Conservation (phyloP, 805 yeast genomes). For the Yarrowia alimentaria region DNA sequence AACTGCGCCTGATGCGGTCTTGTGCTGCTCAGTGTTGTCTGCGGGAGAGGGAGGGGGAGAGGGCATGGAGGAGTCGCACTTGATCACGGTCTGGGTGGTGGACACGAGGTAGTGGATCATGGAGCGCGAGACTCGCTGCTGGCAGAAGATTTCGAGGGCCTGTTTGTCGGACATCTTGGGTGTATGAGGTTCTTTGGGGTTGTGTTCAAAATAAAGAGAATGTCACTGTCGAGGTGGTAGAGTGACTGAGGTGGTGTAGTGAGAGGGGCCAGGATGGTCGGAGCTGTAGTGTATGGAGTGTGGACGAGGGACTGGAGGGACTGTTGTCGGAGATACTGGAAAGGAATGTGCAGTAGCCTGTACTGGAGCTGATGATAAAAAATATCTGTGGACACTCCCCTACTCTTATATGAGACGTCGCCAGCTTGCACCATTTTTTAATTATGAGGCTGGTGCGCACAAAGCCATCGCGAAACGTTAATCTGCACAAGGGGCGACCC, state of each 20-base stretch:
- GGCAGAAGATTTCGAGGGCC: slow-evolving; percentile 45
- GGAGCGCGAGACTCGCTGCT: slow-evolving; percentile 43
- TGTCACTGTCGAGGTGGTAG: not conserved
- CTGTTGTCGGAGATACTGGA: too few relatives aligned
- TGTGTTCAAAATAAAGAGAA: too few relatives aligned
- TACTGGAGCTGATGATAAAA: slow-evolving; percentile 1
- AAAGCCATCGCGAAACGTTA: slow-evolving; percentile 25
- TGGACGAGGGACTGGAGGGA: too few relatives aligned
- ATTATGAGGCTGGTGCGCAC: slow-evolving; percentile 27
- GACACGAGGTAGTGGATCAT: slow-evolving; percentile 47
- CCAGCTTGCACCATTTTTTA: not conserved
- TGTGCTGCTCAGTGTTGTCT: slow-evolving; percentile 10
- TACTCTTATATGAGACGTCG: not conserved
- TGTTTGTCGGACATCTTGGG: slow-evolving; percentile 37
- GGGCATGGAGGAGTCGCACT: slow-evolving; percentile 38
- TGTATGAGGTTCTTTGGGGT: not conserved
- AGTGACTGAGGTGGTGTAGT: not conserved
- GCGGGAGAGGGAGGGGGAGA: slow-evolving; percentile 31
- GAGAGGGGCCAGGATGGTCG: not conserved
- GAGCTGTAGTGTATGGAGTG: too few relatives aligned
- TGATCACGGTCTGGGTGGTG: slow-evolving; percentile 42
- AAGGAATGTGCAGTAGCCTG: not conserved
- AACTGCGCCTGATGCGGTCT: too few relatives aligned
- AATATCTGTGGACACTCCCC: too few relatives aligned
- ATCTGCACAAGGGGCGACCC: not conserved